Conservation (phyloP, 2,329 filamentous ascomycete genomes). For the Colletotrichum spinosum region DNA sequence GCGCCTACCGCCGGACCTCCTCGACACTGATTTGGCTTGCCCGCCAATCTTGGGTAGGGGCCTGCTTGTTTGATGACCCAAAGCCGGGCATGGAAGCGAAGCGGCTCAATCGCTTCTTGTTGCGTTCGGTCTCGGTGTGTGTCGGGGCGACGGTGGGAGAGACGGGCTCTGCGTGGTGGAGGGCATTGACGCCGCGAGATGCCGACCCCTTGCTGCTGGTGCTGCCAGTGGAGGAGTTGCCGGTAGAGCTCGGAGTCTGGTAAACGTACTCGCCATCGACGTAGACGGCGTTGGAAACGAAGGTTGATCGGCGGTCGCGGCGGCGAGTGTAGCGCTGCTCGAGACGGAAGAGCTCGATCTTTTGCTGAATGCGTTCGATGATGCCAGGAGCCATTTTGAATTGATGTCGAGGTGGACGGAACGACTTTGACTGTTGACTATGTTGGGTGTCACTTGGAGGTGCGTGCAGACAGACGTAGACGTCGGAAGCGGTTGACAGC, state of each 20-base stretch:
- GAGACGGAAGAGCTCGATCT: constrained; percentile 92
- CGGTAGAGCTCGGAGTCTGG: constrained; percentile 70
- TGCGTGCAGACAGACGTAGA: constrained; percentile 2
- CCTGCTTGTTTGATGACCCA: constrained; percentile 54
- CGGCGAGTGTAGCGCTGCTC: constrained; percentile 95
- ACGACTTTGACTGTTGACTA: neutral
- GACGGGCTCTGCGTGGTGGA: constrained; percentile 49
- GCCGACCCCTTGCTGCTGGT: constrained; percentile 45
- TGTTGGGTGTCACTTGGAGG: neutral
- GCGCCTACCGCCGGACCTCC: constrained; percentile 35
- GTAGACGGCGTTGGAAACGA: constrained; percentile 89
- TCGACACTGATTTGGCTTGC: constrained; percentile 45
- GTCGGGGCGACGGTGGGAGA: constrained; percentile 41
- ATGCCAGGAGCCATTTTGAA: constrained; percentile 61
- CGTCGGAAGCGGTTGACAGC: constrained; percentile 1
- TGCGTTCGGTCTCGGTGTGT: constrained; percentile 39
- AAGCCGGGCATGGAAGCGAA: constrained; percentile 69
- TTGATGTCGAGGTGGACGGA: neutral
- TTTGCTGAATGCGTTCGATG: constrained; percentile 71
- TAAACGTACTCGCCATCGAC: constrained; percentile 97
- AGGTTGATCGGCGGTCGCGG: constrained; percentile 86
- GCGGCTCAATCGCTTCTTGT: constrained; percentile 64
- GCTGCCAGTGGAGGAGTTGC: constrained; percentile 63
- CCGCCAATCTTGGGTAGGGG: constrained; percentile 54
- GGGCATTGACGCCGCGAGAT: constrained; percentile 47